phyloP scores from a whole-genome alignment of 2,329 filamentous ascomycete species.

The Teratosphaeria pseudoeucalypti region DNA sequence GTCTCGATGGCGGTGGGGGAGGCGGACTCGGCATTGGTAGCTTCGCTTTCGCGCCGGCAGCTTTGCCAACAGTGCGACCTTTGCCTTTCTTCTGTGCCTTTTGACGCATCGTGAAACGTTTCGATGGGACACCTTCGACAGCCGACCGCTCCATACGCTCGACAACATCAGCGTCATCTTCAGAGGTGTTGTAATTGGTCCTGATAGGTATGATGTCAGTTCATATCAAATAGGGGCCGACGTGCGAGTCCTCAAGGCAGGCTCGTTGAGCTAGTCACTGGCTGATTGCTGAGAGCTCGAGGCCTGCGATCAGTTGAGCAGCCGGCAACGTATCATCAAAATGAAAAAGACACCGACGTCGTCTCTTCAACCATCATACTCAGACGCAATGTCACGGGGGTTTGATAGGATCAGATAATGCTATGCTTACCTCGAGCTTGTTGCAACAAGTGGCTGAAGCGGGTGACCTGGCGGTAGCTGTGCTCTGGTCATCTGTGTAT shows the following conservation, averaged over 20 bases:
- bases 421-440: neutral
- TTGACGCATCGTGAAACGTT: slow-evolving; percentile 7
- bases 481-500: neutral
- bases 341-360: neutral
- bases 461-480: neutral
- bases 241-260: neutral
- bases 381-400: neutral
- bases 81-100: slow-evolving; percentile 5
- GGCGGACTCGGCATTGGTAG: neutral
- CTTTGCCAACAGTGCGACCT: neutral
- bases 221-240: neutral
- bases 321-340: neutral
- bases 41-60: neutral
- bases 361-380: neutral
- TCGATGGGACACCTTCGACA: neutral
- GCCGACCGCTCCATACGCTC: slow-evolving; percentile 4
- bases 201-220: neutral
- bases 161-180: neutral
- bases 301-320: neutral
- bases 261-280: neutral
- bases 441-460: neutral
- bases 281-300: neutral
- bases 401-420: neutral
- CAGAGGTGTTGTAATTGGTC: neutral
- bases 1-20: neutral